Percentiles rank a stretch among this genome's conserved stretches.
Evolutionary conservation across 1,284 basidiomycete species (phyloP).

Genomic region (Sporisorium exsertum): DNA sequence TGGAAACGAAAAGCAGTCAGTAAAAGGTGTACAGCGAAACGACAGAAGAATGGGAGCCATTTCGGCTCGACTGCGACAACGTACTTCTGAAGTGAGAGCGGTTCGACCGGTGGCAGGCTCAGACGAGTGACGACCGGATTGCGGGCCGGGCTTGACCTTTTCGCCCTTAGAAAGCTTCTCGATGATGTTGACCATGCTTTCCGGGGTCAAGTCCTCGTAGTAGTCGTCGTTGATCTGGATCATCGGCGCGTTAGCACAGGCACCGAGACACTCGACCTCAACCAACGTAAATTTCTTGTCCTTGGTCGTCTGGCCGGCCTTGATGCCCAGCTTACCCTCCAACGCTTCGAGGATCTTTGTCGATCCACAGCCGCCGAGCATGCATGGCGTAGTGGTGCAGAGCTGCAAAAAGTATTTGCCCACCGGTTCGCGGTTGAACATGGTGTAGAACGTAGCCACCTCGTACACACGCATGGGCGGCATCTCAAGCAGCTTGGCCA

Average conservation of each 20-base stretch:
- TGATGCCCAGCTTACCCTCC: constrained; percentile 83
- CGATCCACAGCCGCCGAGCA: constrained; percentile 86
- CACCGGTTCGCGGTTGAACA: constrained; percentile 87
- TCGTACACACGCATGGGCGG: constrained; percentile 99
- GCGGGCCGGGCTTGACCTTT: constrained; percentile 91
- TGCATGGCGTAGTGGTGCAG: constrained; percentile 98
- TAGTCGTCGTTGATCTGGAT: constrained; percentile 95
- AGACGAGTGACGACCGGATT: constrained; percentile 84
- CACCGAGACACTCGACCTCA: constrained; percentile 96
- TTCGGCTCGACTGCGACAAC: constrained; percentile 47
- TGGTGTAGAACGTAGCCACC: constrained; percentile 99
- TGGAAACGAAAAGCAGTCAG: constrained; percentile 6
- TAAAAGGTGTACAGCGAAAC: constrained; percentile 2
- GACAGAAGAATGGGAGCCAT: no score
- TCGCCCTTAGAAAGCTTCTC: constrained; percentile 86
- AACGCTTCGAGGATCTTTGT: constrained; percentile 89
- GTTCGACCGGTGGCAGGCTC: constrained; percentile 85
- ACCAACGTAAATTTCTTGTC: constrained; percentile 97
- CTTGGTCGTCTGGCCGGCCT: constrained; percentile 88
- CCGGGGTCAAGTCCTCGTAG: constrained; percentile 97
- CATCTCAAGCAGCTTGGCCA: constrained; percentile 88
- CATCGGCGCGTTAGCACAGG: constrained; percentile 99
- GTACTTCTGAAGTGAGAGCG: constrained; percentile 82
- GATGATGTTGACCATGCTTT: constrained; percentile 87
- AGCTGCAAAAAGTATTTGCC: constrained; percentile 95